Evolutionary conservation across 805 yeast species (phyloP), one percentile per base, ranked within the genome.

Genomic region (Schwanniomyces sp.): DNA sequence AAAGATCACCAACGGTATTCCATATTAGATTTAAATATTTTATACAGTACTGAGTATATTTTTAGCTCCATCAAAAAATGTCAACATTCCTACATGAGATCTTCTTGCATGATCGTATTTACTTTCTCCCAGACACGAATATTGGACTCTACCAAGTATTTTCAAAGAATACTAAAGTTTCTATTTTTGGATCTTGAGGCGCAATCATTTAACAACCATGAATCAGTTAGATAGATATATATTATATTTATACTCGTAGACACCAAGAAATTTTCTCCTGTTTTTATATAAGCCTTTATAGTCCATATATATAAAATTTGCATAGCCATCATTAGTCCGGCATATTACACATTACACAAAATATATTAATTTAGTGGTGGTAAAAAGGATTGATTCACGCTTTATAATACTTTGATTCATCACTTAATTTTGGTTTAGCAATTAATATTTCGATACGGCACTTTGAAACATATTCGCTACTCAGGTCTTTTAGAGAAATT

Each of bases 1-100:
- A 70, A 78, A 96, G 59, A 66, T 94, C 55, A 94, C 99, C 32
- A 94, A 94, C 60, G 99, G 99, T 49, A 94, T 94, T 65, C 99
- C 99, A 14, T 92, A 91, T 61, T 91, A 66, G 54, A 37, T 6
- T 3, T 18, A 32, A 3, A 16, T 32, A 16, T 12, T 29, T 12
- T 29, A 29, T 12, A 12, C 11, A n/a, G n/a, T n/a, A n/a, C 12
- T 10, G 34, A 21, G 5, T 29, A 28, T 28, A 29, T 11, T 12
- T 29, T 29, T 21, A 21, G 16, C 16, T 5, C 5, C 14, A 7
- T 30, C 16, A 7, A 7, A 12, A n/a, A 3, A 16, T 14, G 21
- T 4, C n/a, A 7, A 32, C 36, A 32, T 32, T 32, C 36, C 7
- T 6, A 14, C 6, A 9, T 32, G 36, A 30, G 34, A 32, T 32